A percentile compares a stretch with the other conserved stretches of the same genome.
These are phyloP conservation scores for Asterella californica DNA, from an alignment of 225 moss, liverwort and hornwort species.

Conservation along the genomic window DNA sequence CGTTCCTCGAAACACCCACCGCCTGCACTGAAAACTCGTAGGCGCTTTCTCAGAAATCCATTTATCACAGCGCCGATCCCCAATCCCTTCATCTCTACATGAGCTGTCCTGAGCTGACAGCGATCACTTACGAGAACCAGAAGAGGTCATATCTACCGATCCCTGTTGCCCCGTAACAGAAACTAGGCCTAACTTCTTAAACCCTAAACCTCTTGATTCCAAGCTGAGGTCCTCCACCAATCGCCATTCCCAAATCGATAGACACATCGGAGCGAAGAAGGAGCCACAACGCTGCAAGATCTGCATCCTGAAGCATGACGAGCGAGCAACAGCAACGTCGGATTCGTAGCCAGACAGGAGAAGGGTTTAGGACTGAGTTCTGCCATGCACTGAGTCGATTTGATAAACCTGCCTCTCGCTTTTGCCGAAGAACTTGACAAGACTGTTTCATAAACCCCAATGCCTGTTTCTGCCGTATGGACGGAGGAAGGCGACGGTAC, in stretches of 20 bases:
- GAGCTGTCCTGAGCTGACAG: neutral
- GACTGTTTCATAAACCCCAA: too few species aligned
- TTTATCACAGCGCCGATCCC: neutral
- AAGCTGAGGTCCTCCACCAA: neutral
- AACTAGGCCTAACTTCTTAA: neutral
- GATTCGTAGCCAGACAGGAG: too few species aligned
- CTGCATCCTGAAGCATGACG: too few species aligned
- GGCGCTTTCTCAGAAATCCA: neutral
- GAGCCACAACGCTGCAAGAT: neutral
- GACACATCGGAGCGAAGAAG: neutral
- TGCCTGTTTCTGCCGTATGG: too few species aligned
- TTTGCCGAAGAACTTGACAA: too few species aligned
- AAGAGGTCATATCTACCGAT: neutral
- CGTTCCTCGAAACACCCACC: neutral
- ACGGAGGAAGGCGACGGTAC: too few species aligned
- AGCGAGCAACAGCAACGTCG: too few species aligned
- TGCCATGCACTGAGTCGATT: too few species aligned
- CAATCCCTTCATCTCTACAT: constrained; percentile 23
- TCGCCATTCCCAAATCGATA: neutral
- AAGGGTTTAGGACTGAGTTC: too few species aligned
- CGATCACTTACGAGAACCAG: neutral
- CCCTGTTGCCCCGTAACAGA: neutral
- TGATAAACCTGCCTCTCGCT: too few species aligned
- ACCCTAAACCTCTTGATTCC: constrained; percentile 9
- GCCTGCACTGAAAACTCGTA: neutral